phyloP scores from a whole-genome alignment of 2,329 filamentous ascomycete genomes.

The Colletotrichum nymphaeae region DNA sequence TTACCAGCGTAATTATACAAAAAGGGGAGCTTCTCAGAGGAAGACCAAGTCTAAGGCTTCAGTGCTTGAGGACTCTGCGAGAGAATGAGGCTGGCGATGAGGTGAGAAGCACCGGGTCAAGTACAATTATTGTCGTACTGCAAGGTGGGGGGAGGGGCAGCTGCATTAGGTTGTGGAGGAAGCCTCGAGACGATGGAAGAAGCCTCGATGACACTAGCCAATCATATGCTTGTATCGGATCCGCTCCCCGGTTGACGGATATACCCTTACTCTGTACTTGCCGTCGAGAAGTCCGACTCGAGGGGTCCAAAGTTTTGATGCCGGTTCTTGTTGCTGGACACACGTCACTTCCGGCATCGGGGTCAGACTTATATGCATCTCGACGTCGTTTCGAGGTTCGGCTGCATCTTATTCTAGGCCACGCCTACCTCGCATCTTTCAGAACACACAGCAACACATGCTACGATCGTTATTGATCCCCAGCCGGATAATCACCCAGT shows the following conservation, averaged over 20 bases:
- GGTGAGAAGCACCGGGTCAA: neutral
- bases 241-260: neutral
- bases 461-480: neutral
- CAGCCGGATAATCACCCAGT: neutral
- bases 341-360: neutral
- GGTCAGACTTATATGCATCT: neutral
- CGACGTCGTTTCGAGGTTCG: neutral
- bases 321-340: neutral
- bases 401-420: neutral
- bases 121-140: neutral
- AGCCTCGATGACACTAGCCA: slow-evolving; percentile 3
- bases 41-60: neutral
- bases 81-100: neutral
- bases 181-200: slow-evolving; percentile 24
- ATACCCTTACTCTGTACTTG: neutral
- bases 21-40: neutral
- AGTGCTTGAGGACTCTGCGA: neutral
- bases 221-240: neutral
- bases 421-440: neutral
- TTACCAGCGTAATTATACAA: neutral
- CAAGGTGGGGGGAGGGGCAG: slow-evolving; percentile 14
- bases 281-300: neutral
- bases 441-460: neutral
- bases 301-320: neutral
- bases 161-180: slow-evolving; percentile 2